Evolutionary conservation across 352 stramenopile species (phyloP), one percentile per base, ranked within the genome.

Genomic region (Globisporangium abappressorium): DNA sequence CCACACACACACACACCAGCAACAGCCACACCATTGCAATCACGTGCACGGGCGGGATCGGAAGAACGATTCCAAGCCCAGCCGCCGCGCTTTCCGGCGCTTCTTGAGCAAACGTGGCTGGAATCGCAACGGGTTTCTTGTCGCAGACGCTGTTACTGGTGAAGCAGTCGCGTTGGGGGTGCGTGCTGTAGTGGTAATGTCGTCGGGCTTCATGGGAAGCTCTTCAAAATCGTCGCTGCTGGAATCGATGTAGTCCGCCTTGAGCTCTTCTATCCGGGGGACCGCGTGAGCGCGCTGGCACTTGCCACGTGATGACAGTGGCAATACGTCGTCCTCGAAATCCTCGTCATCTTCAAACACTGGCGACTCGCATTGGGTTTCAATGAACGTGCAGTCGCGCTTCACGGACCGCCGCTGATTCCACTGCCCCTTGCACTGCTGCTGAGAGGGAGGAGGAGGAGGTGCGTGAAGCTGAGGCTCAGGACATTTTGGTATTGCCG

Each of bases 381-480:
- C 66, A 30, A 72, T 60, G 61, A 68, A 72, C 46, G 66, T 49
- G 47, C 66, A 72, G 28, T 72, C 66, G 30, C 66, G 66, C 62
- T 72, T 72, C n/a, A 72, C 66, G 1, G 66, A 72, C 55, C 66
- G 66, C 12, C 66, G 66, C 43, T 72, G 54, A 56, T 30, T 56
- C 66, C 66, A 72, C 34, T 68, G 30, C 28, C 20, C 15, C 30
- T 47, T 38, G 24, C 18, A 24, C 15, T 33, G 9, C 33, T 63
- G 55, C 43, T 24, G 30, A 49, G 18, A 49, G 18, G 18, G 43
- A 6, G 5, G 18, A 51, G 43, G 43, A 51, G 43, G 18, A 51
- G 43, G 7, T 12, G 43, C 18, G 43, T n/a, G 43, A 24, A 7
- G 43, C 43, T 51, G 43, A 24, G 18, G 18, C 18, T 51, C 18